Conservation (phyloP, 345 rosid genomes). For the Heritiera littoralis region DNA sequence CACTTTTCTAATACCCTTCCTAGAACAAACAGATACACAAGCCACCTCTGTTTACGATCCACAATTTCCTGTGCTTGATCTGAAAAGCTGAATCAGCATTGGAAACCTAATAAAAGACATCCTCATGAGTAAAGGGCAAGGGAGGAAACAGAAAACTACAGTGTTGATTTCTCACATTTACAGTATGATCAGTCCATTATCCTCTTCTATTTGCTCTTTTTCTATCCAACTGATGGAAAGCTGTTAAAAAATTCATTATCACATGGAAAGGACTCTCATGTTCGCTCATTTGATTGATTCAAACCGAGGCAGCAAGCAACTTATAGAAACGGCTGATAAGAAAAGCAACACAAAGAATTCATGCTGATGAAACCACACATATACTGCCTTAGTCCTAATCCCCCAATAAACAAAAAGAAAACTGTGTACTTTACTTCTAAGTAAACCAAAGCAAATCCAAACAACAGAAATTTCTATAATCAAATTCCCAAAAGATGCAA, state of each 20-base stretch:
- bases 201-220: constrained; percentile 5
- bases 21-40: background rate
- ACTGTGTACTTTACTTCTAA: background rate
- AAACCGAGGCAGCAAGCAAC: background rate
- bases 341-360: background rate
- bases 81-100: background rate
- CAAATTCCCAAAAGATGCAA: constrained; percentile 5
- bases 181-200: background rate
- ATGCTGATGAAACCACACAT: too few species aligned
- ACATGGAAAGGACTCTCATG: background rate
- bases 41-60: background rate
- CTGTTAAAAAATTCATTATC: background rate
- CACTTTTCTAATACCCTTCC: background rate
- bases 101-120: background rate
- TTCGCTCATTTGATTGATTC: background rate
- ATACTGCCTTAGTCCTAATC: background rate
- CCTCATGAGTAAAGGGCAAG: background rate
- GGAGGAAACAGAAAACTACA: background rate
- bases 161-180: background rate
- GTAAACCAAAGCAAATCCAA: background rate
- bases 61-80: background rate
- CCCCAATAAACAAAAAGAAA: background rate
- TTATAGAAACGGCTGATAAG: background rate
- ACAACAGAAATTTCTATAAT: background rate
- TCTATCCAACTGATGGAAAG: background rate